Evolutionary conservation across 352 stramenopile species (phyloP), one percentile per base, ranked within the genome.

Genomic region (Phytophthora sansomeana): DNA sequence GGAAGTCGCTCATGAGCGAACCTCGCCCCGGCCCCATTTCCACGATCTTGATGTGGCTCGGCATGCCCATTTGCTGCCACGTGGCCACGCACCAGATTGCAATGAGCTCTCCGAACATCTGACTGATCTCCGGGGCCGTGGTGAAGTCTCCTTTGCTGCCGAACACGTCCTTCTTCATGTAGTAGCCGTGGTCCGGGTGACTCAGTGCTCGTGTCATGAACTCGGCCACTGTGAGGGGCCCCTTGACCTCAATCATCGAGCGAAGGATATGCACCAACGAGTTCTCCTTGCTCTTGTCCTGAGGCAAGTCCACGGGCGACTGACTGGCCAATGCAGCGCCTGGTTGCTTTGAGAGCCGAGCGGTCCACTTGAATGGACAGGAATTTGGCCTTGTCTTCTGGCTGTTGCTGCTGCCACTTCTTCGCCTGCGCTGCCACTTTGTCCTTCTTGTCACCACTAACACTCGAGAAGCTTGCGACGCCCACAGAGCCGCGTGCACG

Each of bases 141-240:
- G 95, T 97, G 75, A 98, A 98, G 80, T 98, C 93, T 59, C 92
- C 92, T 47, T 95, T 78, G 29, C 72, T 84, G 33, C 94, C 94
- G 69, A 98, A 97, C 51, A 98, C 87, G 60, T 98, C 87, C 38
- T 89, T 88, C 68, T 96, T 96, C 77, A 98, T 98, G 81, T 99
- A 99, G 78, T 99, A 99, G 33, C 96, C 96, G 76, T 98, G 86
- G 49, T 90, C 53, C 13, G 92, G 93, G 80, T 98, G 93, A 44
- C 90, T 92, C 65, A 98, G 80, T 30, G 85, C 85, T 13, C 87
- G 83, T 33, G 87, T 79, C 95, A 99, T 98, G 74, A 97, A 98
- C 71, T 99, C 96, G 41, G 93, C 82, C n/a, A 98, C 87, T 0
- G 92, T 98, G 42, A 99, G 92, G 33, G 96, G 94, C 1, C 91